A percentile compares a stretch with the other conserved stretches of the same genome.
phyloP scores from a whole-genome alignment of 257 asterid species.

The Henckelia pumila region DNA sequence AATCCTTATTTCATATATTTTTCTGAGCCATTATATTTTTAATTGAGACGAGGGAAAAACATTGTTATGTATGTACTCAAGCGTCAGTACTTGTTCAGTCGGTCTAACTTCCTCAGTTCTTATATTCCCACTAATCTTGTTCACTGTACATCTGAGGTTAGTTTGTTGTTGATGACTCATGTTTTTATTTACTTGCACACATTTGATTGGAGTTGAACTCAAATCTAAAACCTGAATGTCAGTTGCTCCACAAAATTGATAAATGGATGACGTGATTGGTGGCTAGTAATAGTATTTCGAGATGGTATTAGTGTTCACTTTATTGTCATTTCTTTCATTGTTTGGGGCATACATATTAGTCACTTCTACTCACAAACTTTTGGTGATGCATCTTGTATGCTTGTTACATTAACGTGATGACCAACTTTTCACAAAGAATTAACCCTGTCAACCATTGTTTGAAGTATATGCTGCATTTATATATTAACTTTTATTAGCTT shows the following conservation, averaged over 20 bases:
- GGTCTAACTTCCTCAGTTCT: not conserved
- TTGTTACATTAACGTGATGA: not conserved
- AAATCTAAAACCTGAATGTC: not conserved
- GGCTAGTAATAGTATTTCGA: not conserved
- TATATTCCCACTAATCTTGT: not conserved
- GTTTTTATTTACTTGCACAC: not conserved
- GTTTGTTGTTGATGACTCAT: not conserved
- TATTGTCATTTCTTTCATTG: not conserved
- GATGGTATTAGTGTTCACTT: not conserved
- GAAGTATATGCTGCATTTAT: not conserved
- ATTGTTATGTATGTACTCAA: not conserved
- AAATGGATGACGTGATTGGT: not conserved
- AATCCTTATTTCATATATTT: too few species aligned
- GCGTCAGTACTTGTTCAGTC: not conserved
- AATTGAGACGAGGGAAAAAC: not conserved
- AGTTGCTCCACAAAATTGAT: not conserved
- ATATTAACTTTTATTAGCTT: not conserved
- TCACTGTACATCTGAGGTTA: not conserved
- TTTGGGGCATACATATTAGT: not conserved
- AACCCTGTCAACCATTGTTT: not conserved
- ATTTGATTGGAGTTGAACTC: not conserved
- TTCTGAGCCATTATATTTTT: not conserved
- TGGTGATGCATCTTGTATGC: not conserved
- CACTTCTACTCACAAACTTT: not conserved
- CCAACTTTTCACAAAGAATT: not conserved